Conservation (phyloP, 257 asterid species). For the Ballota nigra region DNA sequence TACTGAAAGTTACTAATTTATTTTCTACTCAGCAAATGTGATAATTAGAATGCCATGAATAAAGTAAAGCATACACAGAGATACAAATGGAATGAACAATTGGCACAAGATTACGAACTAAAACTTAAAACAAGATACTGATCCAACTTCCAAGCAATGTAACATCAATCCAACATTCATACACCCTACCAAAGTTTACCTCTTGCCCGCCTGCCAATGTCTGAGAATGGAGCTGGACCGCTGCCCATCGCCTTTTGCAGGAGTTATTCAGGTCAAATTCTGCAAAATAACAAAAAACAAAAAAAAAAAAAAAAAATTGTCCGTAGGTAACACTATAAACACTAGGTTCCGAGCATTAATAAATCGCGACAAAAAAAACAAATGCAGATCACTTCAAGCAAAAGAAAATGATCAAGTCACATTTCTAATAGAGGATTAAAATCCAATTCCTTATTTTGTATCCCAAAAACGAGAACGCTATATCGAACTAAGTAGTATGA, state of each 20-base stretch:
- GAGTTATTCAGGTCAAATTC: constrained; percentile 15
- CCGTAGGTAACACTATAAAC: not conserved
- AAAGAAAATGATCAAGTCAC: not conserved
- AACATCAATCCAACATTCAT: not conserved
- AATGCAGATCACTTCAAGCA: not conserved
- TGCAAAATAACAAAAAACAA: too few relatives aligned
- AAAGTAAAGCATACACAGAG: not conserved
- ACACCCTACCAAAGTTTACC: constrained; percentile 39
- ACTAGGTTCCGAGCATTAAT: not conserved
- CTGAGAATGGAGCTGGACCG: constrained; percentile 77
- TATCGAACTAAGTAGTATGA: not conserved
- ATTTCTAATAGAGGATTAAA: not conserved
- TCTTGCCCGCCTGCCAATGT: constrained; percentile 76
- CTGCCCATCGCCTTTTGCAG: constrained; percentile 36
- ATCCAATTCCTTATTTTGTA: not conserved
- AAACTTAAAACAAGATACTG: not conserved
- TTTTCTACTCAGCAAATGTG: not conserved
- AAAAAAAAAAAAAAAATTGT: too few relatives aligned
- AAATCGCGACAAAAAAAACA: not conserved
- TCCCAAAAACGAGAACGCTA: not conserved
- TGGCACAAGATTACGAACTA: not conserved
- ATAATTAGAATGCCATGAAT: not conserved
- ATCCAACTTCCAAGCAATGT: not conserved
- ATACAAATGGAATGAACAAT: not conserved
- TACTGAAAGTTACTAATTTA: not conserved